phyloP scores from a whole-genome alignment of 805 yeast genomes.

The Candida nemodendra region DNA sequence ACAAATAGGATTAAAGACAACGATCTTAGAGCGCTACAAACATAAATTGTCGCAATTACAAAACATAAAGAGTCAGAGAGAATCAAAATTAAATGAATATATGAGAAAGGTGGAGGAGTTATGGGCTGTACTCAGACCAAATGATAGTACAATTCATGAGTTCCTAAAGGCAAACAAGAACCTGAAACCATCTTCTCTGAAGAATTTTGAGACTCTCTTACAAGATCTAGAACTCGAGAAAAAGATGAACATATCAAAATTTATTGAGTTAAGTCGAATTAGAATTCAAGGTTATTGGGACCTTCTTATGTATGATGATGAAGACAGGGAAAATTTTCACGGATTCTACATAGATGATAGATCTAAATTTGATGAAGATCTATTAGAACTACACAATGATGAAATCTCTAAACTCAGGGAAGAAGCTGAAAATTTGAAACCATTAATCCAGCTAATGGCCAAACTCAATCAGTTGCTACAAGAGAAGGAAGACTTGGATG shows the following conservation, averaged over 20 bases:
- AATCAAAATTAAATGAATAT: conserved; percentile 35
- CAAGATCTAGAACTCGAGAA: conserved; percentile 58
- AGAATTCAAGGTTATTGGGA: conserved; percentile 65
- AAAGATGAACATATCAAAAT: conserved; percentile 60
- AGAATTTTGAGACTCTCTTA: conserved; percentile 53
- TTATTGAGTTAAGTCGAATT: conserved; percentile 60
- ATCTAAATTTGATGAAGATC: conserved; percentile 48
- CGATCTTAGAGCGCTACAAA: conserved; percentile 15
- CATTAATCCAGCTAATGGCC: conserved; percentile 54
- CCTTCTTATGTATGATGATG: conserved; percentile 53
- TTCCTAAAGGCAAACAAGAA: conserved; percentile 45
- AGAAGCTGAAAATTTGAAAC: conserved; percentile 50
- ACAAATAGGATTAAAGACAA: conserved; percentile 25
- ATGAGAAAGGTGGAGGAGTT: conserved; percentile 36
- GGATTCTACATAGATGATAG: conserved; percentile 39
- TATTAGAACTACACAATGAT: conserved; percentile 61
- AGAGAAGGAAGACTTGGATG: conserved; percentile 63
- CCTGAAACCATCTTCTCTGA: conserved; percentile 47
- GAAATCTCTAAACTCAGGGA: conserved; percentile 54
- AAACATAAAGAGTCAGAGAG: conserved; percentile 36
- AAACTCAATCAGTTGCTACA: conserved; percentile 52
- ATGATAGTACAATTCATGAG: conserved; percentile 25
- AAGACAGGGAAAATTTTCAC: conserved; percentile 48
- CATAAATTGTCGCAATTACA: conserved; percentile 22
- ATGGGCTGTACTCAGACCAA: conserved; percentile 45